Evolutionary conservation across 2,329 filamentous ascomycete species (phyloP), one percentile per base, ranked within the genome.

Genomic region (Hymenoscyphus salicellus): DNA sequence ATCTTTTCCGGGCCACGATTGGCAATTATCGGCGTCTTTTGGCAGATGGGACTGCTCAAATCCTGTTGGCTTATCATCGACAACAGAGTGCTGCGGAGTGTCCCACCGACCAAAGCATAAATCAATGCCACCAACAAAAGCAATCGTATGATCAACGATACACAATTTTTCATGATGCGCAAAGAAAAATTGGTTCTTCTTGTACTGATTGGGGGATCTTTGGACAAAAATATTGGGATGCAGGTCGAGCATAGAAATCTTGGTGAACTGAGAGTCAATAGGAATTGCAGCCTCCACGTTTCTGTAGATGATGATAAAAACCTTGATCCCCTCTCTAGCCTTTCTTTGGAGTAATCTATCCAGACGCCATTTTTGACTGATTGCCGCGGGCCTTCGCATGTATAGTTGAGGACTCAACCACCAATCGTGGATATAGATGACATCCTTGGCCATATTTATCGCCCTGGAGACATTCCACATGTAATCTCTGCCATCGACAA

Each of bases 381-480:
- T 97, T 56, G 92, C 93, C 28, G 95, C 91, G 61, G 95, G 95
- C 64, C 95, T 86, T 66, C 95, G 87, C 88, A 98, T 89, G 79
- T 99, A 99, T 55, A 99, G 80, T 77, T 99, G 94, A 0, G 95
- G 95, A 71, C 92, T 97, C 49, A 99, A 80, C 95, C 95, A 99
- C 95, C 95, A 99, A 77, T 98, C 95, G 76, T 99, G 95, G 68
- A 99, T 98, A 78, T 98, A 98, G 71, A 99, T 94, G 67, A 98
- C 94, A 79, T 98, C 95, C 73, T 92, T 92, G 8, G 95, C 95
- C 87, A 97, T 97, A 75, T 92, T 95, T 73, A 99, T 96, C 14
- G 95, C 95, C 69, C 94, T 87, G 11, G 94, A 98, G 7, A 98
- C 93, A 76, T 97, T 96, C 95, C 95, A 99, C 94, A 98, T 98